Evolutionary conservation across 768 basidiomycete genomes (phyloP), one percentile per base, ranked within the genome.

Genomic region (Tremella fuciformis): DNA sequence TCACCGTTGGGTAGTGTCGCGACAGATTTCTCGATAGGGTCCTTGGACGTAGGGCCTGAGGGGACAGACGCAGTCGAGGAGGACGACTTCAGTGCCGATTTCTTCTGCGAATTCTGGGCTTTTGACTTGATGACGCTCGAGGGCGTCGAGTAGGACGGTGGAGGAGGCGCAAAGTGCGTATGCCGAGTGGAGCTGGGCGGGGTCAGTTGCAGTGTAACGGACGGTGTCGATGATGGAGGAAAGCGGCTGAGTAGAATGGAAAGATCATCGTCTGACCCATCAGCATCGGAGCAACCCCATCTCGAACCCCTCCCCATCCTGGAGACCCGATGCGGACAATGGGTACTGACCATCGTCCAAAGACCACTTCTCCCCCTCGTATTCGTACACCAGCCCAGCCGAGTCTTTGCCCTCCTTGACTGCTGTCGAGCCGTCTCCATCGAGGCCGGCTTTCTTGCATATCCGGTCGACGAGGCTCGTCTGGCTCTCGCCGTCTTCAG

Each of bases 231-330:
- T 6, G 54, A 22, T 9, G 70, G 65, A 6, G 76, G 68, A 50
- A 84, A 83, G 13, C 92, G 82, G 85, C 88, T 88, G 38, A 81
- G 79, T 63, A 92, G 89, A 59, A 97, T 94, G 18, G 84, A 83
- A 73, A 92, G 91, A 78, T 97, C 91, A 11, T 88, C 85, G 40
- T 89, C 91, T 86, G 40, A 7, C 25, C 29, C 21, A 18, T 19
- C 41, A 29, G 55, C 39, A 4, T 47, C 18, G 42, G 21, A 42
- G 19, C 24, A 22, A 38, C 52, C 13, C 52, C 52, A 19, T 18
- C 13, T 40, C 25, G 24, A 8, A 34, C 11, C 29, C 11, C 11
- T 34, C 29, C 29, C 29, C 29, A 34, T 6, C 11, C 4, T 34
- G 29, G 55, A 16, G 54, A 25, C 44, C n/a, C 29, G 51, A 39